Percentiles rank a stretch among this genome's conserved stretches.
Evolutionary conservation across 2,329 filamentous ascomycete species (phyloP).

Genomic region (Aspergillus sp.): DNA sequence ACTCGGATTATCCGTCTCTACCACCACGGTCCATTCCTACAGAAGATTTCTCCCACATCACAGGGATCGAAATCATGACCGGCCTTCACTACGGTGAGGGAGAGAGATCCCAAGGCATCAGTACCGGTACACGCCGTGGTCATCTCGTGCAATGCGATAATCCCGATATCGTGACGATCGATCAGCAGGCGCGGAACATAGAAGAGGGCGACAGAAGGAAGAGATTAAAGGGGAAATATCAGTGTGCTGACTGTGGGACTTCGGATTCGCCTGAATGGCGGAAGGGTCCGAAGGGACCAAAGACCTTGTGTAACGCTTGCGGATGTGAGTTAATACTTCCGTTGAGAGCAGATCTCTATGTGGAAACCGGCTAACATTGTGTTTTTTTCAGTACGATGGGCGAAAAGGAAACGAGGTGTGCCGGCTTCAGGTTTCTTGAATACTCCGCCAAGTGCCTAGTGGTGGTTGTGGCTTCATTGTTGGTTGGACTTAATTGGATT

Average conservation of each 20-base stretch:
- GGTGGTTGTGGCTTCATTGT: background rate
- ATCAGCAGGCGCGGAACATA: conserved; percentile 52
- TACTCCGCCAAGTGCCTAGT: too few relatives aligned
- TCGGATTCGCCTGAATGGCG: conserved; percentile 93
- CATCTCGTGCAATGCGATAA: conserved; percentile 74
- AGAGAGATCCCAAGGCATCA: conserved; percentile 79
- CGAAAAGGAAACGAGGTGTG: conserved; percentile 69
- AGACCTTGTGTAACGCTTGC: conserved; percentile 93
- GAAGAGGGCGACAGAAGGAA: conserved; percentile 65
- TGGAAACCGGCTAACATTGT: background rate
- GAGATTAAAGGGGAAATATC: conserved; percentile 88
- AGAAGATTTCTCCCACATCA: conserved; percentile 66
- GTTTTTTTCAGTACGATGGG: conserved; percentile 44
- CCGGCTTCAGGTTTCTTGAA: conserved; percentile 5
- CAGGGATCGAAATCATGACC: conserved; percentile 88
- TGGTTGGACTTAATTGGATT: background rate
- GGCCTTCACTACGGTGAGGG: conserved; percentile 81
- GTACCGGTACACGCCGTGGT: conserved; percentile 73
- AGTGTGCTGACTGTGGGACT: conserved; percentile 92
- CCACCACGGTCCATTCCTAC: conserved; percentile 49
- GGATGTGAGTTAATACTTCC: conserved; percentile 51
- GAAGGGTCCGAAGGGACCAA: conserved; percentile 84
- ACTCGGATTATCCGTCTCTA: conserved; percentile 23
- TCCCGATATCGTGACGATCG: conserved; percentile 68
- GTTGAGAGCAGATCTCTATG: background rate